Evolutionary conservation across 768 basidiomycete genomes (phyloP).

Genomic region (Termitomyces sp.): DNA sequence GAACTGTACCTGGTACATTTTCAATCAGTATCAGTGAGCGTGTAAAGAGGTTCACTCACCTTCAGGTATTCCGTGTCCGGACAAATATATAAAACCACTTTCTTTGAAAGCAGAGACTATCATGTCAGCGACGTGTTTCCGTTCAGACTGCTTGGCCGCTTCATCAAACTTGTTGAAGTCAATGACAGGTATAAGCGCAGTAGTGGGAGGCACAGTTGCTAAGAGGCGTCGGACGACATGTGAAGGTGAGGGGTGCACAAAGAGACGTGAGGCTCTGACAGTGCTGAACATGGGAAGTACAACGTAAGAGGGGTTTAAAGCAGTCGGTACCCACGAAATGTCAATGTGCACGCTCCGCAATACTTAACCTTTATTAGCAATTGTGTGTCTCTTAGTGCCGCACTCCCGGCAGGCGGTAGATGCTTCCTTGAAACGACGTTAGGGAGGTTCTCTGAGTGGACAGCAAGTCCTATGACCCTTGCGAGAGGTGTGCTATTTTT

Average conservation of each 20-base stretch:
- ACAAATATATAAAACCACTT: constrained; percentile 77
- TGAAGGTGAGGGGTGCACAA: constrained; percentile 12
- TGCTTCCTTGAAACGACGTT: too few species aligned
- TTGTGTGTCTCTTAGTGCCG: background rate
- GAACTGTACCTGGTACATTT: constrained; percentile 35
- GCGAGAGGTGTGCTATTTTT: too few species aligned
- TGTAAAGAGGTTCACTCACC: constrained; percentile 19
- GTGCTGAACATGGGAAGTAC: constrained; percentile 18
- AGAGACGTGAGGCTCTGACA: constrained; percentile 17
- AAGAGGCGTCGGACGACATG: constrained; percentile 18
- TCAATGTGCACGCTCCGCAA: background rate
- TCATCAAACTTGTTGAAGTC: constrained; percentile 67
- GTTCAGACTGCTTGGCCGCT: constrained; percentile 46
- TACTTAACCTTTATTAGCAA: background rate
- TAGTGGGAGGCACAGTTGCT: constrained; percentile 19
- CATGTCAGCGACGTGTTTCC: constrained; percentile 55
- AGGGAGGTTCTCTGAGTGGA: too few species aligned
- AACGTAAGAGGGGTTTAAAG: background rate
- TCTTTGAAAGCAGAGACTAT: constrained; percentile 77
- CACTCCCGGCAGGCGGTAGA: too few species aligned
- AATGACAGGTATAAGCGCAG: constrained; percentile 67
- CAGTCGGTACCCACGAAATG: background rate
- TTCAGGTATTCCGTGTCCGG: constrained; percentile 63
- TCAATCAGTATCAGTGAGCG: background rate
- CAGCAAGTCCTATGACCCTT: too few species aligned